phyloP scores from a whole-genome alignment of 2,329 filamentous ascomycete genomes.

The Cadophora luteo-olivacea region DNA sequence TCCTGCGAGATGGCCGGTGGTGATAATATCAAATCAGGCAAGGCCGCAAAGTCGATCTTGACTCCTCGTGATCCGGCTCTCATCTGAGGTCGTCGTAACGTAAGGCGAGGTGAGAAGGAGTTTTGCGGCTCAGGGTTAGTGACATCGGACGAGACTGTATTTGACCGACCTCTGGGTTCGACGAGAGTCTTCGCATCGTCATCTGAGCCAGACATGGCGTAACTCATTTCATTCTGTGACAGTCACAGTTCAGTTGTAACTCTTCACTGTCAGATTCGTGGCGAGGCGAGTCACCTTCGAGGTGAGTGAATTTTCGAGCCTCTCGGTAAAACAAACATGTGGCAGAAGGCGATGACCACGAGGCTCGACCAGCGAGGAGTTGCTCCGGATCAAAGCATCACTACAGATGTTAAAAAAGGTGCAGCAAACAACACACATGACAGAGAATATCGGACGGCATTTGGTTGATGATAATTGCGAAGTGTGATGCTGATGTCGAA shows the following conservation, averaged over 20 bases:
- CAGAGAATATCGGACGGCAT: background rate
- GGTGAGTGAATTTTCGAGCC: background rate
- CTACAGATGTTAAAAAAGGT: background rate
- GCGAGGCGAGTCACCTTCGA: constrained; percentile 2
- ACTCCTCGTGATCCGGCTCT: background rate
- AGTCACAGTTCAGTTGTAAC: background rate
- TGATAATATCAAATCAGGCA: background rate
- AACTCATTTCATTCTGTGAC: background rate
- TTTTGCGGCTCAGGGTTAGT: background rate
- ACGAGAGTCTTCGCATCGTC: background rate
- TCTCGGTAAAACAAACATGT: background rate
- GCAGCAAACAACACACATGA: background rate
- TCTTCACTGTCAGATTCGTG: background rate
- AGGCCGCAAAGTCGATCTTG: background rate
- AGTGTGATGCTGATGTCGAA: background rate
- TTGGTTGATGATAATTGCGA: background rate
- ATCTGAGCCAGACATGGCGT: background rate
- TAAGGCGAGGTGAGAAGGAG: constrained; percentile 10
- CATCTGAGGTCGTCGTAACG: background rate
- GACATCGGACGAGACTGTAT: background rate
- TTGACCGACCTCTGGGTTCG: background rate
- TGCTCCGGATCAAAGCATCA: background rate
- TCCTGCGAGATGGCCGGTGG: background rate
- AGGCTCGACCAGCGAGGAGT: background rate
- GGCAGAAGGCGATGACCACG: background rate